Conservation (phyloP, 1,284 basidiomycete genomes). For the Ustilago xerochloae region DNA sequence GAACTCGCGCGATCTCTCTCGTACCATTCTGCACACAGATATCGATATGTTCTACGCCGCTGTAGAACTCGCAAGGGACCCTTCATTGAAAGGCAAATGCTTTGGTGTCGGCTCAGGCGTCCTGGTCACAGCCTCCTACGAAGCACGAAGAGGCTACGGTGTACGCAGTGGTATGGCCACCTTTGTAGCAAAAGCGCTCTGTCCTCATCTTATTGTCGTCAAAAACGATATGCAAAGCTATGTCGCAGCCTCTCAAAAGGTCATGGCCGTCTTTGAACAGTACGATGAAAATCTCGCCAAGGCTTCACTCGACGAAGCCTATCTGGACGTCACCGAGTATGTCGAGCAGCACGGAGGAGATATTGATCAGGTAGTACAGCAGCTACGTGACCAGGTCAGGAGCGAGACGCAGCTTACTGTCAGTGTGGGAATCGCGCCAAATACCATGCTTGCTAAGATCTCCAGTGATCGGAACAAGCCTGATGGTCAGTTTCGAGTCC, state of each 20-base stretch:
- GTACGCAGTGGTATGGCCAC: constrained; percentile 75
- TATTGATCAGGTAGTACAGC: constrained; percentile 78
- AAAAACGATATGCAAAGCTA: constrained; percentile 68
- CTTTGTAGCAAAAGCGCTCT: constrained; percentile 91
- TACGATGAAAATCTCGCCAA: constrained; percentile 84
- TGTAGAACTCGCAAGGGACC: constrained; percentile 78
- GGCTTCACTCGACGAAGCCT: constrained; percentile 80
- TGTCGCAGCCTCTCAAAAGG: constrained; percentile 59
- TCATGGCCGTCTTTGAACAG: constrained; percentile 73
- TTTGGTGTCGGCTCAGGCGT: constrained; percentile 65
- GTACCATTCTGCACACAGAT: constrained; percentile 84
- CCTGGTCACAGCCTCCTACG: constrained; percentile 63
- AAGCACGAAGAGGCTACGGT: constrained; percentile 73
- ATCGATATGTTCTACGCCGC: constrained; percentile 66
- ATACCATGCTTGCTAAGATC: constrained; percentile 79
- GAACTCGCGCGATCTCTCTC: constrained; percentile 79
- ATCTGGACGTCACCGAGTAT: constrained; percentile 84
- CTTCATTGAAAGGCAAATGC: constrained; percentile 75
- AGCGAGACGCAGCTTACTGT: constrained; percentile 77
- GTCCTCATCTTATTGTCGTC: constrained; percentile 87
- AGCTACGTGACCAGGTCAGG: constrained; percentile 53
- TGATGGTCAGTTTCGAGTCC: constrained; percentile 59
- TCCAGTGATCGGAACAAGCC: constrained; percentile 80
- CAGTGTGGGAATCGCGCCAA: constrained; percentile 76
- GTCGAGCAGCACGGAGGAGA: constrained; percentile 76